phyloP scores from a whole-genome alignment of 2,329 filamentous ascomycete genomes.

The Cryphonectria naterciae region DNA sequence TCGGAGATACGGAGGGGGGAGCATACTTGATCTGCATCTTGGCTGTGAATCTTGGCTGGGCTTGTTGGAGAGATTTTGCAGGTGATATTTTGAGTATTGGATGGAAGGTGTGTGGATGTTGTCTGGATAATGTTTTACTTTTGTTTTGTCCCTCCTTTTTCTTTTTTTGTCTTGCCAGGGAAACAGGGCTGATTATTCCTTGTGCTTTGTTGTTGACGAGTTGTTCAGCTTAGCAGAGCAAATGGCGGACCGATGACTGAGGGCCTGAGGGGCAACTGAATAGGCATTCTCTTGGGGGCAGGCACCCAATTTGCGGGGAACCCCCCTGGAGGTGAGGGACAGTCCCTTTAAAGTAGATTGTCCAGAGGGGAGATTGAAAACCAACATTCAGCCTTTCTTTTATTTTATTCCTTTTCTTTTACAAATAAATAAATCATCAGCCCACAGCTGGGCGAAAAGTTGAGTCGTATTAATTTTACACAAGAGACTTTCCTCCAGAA shows the following conservation, averaged over 20 bases:
- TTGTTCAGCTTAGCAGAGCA: slow-evolving; percentile 21
- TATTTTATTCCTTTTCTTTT: not conserved
- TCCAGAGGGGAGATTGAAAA: not conserved
- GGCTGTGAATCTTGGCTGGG: slow-evolving; percentile 28
- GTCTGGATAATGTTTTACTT: not conserved
- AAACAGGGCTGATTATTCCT: not conserved
- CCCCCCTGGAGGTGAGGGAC: not conserved
- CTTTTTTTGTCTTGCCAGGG: not conserved
- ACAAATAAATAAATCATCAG: slow-evolving; percentile 7
- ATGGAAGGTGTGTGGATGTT: not conserved
- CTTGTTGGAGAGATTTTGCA: slow-evolving; percentile 23
- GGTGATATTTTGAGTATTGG: not conserved
- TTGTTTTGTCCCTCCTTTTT: not conserved
- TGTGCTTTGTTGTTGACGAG: not conserved
- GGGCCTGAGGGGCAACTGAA: slow-evolving; percentile 16
- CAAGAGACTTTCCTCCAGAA: slow-evolving; percentile 16
- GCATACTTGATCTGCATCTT: slow-evolving; percentile 58
- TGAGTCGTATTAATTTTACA: slow-evolving; percentile 29
- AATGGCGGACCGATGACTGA: slow-evolving; percentile 29
- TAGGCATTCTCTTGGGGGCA: slow-evolving; percentile 3
- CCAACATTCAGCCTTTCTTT: not conserved
- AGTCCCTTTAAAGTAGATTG: not conserved
- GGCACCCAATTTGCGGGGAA: not conserved
- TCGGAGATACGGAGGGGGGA: slow-evolving; percentile 1
- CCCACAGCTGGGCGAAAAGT: slow-evolving; percentile 21